phyloP scores from a whole-genome alignment of 371 early-diverging fungal genomes.

The Mucor irregularis region DNA sequence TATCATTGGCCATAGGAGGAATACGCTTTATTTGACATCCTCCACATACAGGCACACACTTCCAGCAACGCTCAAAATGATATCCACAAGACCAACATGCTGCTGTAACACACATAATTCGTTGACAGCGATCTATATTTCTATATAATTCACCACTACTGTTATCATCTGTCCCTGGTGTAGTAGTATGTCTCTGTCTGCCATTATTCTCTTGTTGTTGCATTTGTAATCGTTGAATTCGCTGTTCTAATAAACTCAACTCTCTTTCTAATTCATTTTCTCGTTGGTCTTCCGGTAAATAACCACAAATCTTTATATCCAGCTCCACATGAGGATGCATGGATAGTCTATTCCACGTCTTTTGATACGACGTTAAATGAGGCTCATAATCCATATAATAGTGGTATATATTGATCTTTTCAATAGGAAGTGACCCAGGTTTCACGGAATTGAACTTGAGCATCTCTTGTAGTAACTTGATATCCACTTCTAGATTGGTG shows the following conservation, averaged over 20 bases:
- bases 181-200: background rate
- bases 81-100: slow-evolving; percentile 37
- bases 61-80: slow-evolving; percentile 30
- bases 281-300: slow-evolving; percentile 16
- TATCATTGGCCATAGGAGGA: slow-evolving; percentile 40
- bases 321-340: slow-evolving; percentile 27
- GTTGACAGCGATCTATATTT: slow-evolving; percentile 13
- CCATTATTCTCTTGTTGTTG: background rate
- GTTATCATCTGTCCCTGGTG: background rate
- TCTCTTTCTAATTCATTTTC: slow-evolving; percentile 11
- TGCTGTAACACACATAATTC: slow-evolving; percentile 23
- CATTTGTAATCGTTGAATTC: slow-evolving; percentile 8
- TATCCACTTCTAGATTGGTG: slow-evolving; percentile 39
- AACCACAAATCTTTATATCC: slow-evolving; percentile 32
- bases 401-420: slow-evolving; percentile 36
- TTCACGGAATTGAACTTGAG: slow-evolving; percentile 24
- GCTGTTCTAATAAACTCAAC: slow-evolving; percentile 14
- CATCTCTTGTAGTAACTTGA: slow-evolving; percentile 41
- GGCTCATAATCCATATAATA: slow-evolving; percentile 40
- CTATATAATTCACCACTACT: background rate
- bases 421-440: slow-evolving; percentile 24
- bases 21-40: slow-evolving; percentile 33
- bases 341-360: slow-evolving; percentile 35
- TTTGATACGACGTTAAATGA: slow-evolving; percentile 30
- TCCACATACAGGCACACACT: slow-evolving; percentile 29